Evolutionary conservation across 805 yeast species (phyloP), one percentile per base, ranked within the genome.

Genomic region (Saccharomycopsis sp.): DNA sequence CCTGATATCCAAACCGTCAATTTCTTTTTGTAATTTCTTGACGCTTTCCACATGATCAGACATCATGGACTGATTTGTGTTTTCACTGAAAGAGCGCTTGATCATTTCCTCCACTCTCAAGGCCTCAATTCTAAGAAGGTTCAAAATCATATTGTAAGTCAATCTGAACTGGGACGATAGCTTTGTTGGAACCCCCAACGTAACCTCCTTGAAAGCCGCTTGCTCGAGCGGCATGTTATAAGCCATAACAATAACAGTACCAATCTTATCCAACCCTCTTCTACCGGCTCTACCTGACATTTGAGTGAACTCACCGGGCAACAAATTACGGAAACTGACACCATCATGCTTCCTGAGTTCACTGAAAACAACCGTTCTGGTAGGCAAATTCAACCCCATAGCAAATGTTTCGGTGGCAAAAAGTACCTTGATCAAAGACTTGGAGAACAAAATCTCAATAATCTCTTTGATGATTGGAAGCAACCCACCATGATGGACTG

Each of bases 281-380:
- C 98, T 77, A 46, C 98, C 98, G 0, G 98, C 98, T 60, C 98
- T 74, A 34, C 98, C 98, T 0, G 96, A 88, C 98, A 92, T 92
- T 62, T 89, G 98, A 0, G 97, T 92, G 57, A 89, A 92, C 58
- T 92, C 98, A 41, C 98, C 98, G 0, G 98, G 96, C 7, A 80
- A 69, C 46, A 92, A 67, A 54, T 80, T 74, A 60, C 98, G 71
- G 60, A 85, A 77, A 0, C 73, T 73, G 22, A 77, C 71, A 34
- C 97, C 97, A 56, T 92, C 98, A 58, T 89, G 95, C 55, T 92
- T 92, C 50, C 89, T 66, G 37, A 81, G 64, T 35, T 81, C 85
- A 48, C 86, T 74, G 58, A 92, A 92, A 1, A 89, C 88, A 26
- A 92, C 98, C 0, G 98, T 92, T 63, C 95, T 77, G 0, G 98